Conservation (phyloP, 108 stramenopile genomes). For the Cyclotella sp. region DNA sequence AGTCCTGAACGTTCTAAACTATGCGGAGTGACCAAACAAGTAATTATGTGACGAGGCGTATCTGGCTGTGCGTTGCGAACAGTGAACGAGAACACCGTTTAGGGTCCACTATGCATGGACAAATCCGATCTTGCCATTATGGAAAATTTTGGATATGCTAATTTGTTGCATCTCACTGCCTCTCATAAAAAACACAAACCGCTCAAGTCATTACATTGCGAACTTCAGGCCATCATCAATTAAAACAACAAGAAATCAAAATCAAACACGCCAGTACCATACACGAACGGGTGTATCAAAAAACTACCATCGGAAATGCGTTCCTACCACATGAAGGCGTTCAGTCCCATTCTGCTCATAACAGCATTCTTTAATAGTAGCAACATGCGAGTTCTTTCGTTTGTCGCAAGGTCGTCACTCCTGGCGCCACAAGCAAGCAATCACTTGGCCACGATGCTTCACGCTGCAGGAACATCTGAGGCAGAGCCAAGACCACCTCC, state of each 20-base stretch:
- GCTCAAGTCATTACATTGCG: too few species aligned
- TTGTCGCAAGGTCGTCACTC: neutral
- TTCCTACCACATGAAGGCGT: neutral
- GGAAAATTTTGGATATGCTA: too few species aligned
- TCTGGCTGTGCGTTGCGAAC: too few species aligned
- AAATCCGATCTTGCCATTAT: too few species aligned
- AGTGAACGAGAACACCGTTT: too few species aligned
- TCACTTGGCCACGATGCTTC: neutral
- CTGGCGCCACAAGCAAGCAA: neutral
- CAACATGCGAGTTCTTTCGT: neutral
- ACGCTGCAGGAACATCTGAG: neutral
- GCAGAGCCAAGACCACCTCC: conserved; percentile 20
- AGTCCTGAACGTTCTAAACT: too few species aligned
- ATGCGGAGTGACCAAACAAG: too few species aligned
- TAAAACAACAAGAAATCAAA: neutral
- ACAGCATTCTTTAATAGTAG: neutral
- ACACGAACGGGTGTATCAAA: neutral
- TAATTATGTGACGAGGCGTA: too few species aligned
- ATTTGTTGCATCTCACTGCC: too few species aligned
- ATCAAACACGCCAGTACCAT: neutral
- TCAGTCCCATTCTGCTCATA: neutral
- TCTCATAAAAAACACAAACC: too few species aligned
- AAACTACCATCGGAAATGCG: neutral
- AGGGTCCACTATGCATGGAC: too few species aligned
- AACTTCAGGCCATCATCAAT: too few species aligned